Evolutionary conservation across 1,284 basidiomycete genomes (phyloP), one percentile per base, ranked within the genome.

Genomic region (Ustilago tritici): DNA sequence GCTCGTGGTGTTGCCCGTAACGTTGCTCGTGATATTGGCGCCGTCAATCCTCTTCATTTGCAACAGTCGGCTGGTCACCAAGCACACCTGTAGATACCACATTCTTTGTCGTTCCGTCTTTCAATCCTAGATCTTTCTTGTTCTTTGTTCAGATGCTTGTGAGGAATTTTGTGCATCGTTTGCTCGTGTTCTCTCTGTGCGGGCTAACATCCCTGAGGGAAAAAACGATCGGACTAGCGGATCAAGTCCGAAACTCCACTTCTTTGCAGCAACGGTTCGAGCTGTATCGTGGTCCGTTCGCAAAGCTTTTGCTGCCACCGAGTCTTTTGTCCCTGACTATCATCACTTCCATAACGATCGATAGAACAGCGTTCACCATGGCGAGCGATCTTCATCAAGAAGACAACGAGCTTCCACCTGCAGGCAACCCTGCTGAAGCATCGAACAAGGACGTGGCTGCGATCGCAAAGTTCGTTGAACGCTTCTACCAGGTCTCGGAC

Each of bases 11-110:
- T 85, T 32, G 78, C 84, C 5, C 65, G 84, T 36, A 84, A 85
- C 55, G 74, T 86, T n/a, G 83, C 82, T 14, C 57, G 61, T 31
- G 84, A 85, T 17, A 63, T 86, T n/a, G 84, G 84, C 57, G 81
- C 70, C 19, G 59, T 74, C 17, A 65, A 61, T 19, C 70, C 74
- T 8, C n/a, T 58, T 15, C 54, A 59, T 23, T 59, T 76, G 14
- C 64, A 61, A 28, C 52, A 65, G 17, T 46, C 31, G 9, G 61
- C 57, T 40, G 65, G 56, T 7, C 46, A 68, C 10, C 68, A 71
- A 47, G 65, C 70, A 15, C 70, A 61, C 28, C 50, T 73, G 70
- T 63, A 59, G 50, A 70, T 58, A 54, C 28, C 47, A 35, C 47
- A 14, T 52, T 36, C 40, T 19, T 14, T 31, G 4, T 34, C 43